Evolutionary conservation across 768 basidiomycete genomes (phyloP).

Genomic region (Trametes elegans): DNA sequence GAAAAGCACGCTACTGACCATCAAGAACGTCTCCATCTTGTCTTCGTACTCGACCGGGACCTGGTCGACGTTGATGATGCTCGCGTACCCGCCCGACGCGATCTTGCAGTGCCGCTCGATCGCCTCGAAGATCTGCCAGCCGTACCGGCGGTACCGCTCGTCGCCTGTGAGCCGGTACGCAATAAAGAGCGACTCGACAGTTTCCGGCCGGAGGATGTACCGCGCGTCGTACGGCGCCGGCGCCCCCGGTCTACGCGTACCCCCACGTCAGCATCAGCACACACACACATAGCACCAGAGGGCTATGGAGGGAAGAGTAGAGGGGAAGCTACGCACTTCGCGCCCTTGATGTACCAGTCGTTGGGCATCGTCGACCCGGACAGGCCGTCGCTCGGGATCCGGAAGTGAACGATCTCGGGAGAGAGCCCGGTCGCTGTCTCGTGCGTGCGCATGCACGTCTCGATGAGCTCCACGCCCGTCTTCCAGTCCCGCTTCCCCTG

Average conservation of each 20-base stretch:
- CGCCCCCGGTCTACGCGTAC: conserved; percentile 23
- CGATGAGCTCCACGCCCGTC: conserved; percentile 75
- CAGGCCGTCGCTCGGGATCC: conserved; percentile 56
- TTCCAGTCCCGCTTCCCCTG: conserved; percentile 76
- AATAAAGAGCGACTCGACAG: conserved; percentile 89
- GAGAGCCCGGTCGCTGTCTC: conserved; percentile 85
- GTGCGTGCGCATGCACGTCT: conserved; percentile 86
- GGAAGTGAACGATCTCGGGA: conserved; percentile 89
- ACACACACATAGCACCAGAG: neutral
- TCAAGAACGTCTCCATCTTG: conserved; percentile 94
- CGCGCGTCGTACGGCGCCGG: conserved; percentile 71
- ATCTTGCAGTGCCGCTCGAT: conserved; percentile 83
- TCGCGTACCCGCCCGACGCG: conserved; percentile 79
- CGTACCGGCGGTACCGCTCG: conserved; percentile 72
- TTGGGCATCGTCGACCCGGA: conserved; percentile 41
- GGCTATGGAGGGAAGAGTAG: too few species aligned
- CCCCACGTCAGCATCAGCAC: neutral
- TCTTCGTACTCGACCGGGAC: conserved; percentile 69
- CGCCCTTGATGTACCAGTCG: conserved; percentile 95
- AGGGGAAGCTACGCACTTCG: conserved; percentile 56
- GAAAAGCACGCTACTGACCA: conserved; percentile 47
- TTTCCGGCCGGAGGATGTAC: conserved; percentile 96
- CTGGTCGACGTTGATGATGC: conserved; percentile 81
- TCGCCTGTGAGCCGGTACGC: conserved; percentile 91
- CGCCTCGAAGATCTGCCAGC: conserved; percentile 87